Conservation (phyloP, 148 eudicot species). For the Rhododendron mucronatum region DNA sequence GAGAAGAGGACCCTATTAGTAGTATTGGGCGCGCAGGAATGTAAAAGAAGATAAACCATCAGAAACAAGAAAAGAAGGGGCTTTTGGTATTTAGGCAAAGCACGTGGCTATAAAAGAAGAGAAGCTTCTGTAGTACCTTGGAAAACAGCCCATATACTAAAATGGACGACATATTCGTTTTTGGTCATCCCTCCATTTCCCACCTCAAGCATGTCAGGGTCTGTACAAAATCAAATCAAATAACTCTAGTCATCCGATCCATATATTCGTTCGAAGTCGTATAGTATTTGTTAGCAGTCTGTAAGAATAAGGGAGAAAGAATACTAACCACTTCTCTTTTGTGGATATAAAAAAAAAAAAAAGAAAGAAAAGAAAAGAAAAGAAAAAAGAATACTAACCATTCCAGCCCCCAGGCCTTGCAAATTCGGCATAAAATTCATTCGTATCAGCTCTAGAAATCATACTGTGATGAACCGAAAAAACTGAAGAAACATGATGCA, state of each 20-base stretch:
- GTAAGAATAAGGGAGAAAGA: neutral
- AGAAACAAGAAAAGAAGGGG: neutral
- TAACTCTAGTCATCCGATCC: neutral
- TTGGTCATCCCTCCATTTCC: constrained; percentile 91
- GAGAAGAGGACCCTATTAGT: constrained; percentile 65
- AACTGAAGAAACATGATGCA: neutral
- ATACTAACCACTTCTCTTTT: too few species aligned
- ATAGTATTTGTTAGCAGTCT: too few species aligned
- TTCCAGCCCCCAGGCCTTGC: constrained; percentile 99
- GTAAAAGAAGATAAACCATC: neutral
- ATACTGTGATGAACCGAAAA: constrained; percentile 39
- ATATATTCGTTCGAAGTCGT: neutral
- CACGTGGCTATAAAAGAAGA: neutral
- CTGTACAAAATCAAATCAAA: constrained; percentile 26
- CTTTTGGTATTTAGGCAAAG: neutral
- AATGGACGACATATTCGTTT: constrained; percentile 70
- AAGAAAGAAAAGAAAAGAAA: too few species aligned
- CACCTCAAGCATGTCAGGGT: constrained; percentile 97
- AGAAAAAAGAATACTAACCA: constrained; percentile 32
- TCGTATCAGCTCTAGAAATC: constrained; percentile 66
- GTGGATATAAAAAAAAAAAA: too few species aligned
- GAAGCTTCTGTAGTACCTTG: constrained; percentile 28
- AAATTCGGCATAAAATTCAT: constrained; percentile 59
- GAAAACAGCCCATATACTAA: constrained; percentile 89
- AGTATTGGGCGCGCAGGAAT: neutral